Evolutionary conservation across 2,329 filamentous ascomycete genomes (phyloP).

Genomic region (Lachnellula cervina): DNA sequence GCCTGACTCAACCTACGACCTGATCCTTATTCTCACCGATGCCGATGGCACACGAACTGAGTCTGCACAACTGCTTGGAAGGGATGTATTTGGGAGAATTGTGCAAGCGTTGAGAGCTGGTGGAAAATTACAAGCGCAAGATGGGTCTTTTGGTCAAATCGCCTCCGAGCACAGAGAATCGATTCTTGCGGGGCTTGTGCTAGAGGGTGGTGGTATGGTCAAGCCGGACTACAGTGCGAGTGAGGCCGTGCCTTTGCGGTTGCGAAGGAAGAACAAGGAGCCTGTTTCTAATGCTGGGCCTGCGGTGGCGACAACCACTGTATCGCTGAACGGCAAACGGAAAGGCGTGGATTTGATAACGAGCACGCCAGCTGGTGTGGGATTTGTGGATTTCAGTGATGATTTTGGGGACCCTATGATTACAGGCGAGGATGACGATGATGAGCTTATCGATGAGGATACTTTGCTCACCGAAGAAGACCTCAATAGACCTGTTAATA

Average conservation of each 20-base stretch:
- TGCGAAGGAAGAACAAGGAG: slow-evolving; percentile 54
- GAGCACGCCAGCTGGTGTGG: slow-evolving; percentile 50
- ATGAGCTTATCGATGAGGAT: slow-evolving; percentile 90
- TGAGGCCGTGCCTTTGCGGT: slow-evolving; percentile 45
- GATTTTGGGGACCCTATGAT: slow-evolving; percentile 52
- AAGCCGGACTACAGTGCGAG: slow-evolving; percentile 56
- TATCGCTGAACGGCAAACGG: slow-evolving; percentile 26
- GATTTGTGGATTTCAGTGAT: slow-evolving; percentile 63
- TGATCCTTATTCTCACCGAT: slow-evolving; percentile 79
- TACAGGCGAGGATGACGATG: slow-evolving; percentile 56
- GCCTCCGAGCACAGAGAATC: slow-evolving; percentile 63
- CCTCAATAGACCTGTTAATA: slow-evolving; percentile 67
- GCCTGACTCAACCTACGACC: slow-evolving; percentile 72
- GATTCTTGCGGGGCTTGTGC: slow-evolving; percentile 73
- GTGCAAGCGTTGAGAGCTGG: slow-evolving; percentile 67
- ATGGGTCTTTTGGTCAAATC: slow-evolving; percentile 51
- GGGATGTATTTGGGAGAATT: slow-evolving; percentile 64
- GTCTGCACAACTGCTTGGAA: slow-evolving; percentile 58
- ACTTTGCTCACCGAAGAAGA: slow-evolving; percentile 82
- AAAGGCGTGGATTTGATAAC: slow-evolving; percentile 24
- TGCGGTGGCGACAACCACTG: slow-evolving; percentile 28
- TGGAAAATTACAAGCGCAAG: slow-evolving; percentile 64
- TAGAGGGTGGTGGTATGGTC: slow-evolving; percentile 59
- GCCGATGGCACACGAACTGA: slow-evolving; percentile 61
- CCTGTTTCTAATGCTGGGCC: slow-evolving; percentile 35